These are phyloP conservation scores for Aspergillus steynii DNA, from an alignment of 495 filamentous ascomycete genomes.

Conservation along the genomic window DNA sequence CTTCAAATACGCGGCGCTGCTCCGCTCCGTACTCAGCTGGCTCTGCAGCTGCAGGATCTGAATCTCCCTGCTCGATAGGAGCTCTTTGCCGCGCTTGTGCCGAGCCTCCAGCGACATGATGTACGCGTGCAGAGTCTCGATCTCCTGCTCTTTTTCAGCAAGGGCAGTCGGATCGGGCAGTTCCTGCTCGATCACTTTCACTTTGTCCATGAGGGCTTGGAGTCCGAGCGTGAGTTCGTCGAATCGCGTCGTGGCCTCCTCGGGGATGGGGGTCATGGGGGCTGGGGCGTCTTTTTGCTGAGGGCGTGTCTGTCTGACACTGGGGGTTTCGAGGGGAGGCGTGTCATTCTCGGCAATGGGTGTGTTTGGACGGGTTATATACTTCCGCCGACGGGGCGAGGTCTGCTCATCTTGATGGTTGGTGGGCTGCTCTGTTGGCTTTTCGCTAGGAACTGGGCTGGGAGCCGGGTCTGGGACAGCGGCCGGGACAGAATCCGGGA, in stretches of 20 bases:
- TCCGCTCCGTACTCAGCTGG: background rate
- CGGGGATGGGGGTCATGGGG: background rate
- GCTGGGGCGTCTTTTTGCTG: too few relatives aligned
- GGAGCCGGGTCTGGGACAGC: too few relatives aligned
- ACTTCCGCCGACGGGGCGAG: too few relatives aligned
- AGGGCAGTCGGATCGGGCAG: background rate
- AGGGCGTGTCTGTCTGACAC: too few relatives aligned
- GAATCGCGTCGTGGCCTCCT: background rate
- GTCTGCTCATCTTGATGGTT: too few relatives aligned
- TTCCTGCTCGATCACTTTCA: background rate
- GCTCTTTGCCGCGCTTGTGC: background rate
- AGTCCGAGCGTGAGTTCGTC: background rate
- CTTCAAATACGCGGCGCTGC: background rate
- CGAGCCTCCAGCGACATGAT: background rate
- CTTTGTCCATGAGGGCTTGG: background rate
- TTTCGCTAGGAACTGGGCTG: too few relatives aligned
- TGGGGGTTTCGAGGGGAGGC: too few relatives aligned
- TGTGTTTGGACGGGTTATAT: too few relatives aligned
- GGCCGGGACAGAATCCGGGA: too few relatives aligned
- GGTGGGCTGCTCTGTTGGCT: too few relatives aligned
- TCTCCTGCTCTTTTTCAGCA: background rate
- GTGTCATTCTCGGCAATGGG: too few relatives aligned
- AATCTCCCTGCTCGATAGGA: background rate
- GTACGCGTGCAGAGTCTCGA: background rate
- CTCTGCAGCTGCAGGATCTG: background rate